A percentile compares a stretch with the other conserved stretches of the same genome.
These are phyloP conservation scores for Hemerocallis citrina DNA, from an alignment of 106 monocot species.

Conservation along the genomic window DNA sequence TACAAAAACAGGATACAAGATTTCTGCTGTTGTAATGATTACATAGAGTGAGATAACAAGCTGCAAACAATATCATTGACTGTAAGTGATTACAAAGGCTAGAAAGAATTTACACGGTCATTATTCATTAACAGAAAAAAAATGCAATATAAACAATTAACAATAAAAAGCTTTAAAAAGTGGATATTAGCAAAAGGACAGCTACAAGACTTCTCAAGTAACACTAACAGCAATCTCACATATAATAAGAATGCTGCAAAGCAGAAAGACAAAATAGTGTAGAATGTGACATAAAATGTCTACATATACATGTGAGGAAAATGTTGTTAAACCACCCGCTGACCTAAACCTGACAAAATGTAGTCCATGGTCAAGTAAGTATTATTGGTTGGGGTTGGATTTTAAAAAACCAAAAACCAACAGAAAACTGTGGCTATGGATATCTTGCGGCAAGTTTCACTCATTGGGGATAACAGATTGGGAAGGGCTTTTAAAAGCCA, in stretches of 20 bases:
- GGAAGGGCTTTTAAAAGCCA: no score
- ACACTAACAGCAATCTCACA: background rate
- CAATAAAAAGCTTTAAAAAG: background rate
- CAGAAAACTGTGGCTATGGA: no score
- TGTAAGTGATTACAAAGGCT: background rate
- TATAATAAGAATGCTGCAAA: background rate
- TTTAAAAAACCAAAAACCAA: no score
- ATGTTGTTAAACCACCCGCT: no score
- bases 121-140: background rate
- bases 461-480: no score
- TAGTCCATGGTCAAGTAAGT: no score
- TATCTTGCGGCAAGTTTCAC: no score
- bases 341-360: no score
- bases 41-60: constrained; percentile 53
- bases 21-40: constrained; percentile 45
- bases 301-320: no score
- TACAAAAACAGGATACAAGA: constrained; percentile 71
- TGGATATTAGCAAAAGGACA: background rate
- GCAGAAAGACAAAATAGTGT: background rate
- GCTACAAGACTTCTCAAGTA: background rate
- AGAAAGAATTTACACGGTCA: background rate
- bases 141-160: background rate
- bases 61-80: constrained; percentile 34
- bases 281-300: no score
- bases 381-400: no score